Evolutionary conservation across 176 grass and related monocot genomes (phyloP).

Genomic region (Microstegium vimineum): DNA sequence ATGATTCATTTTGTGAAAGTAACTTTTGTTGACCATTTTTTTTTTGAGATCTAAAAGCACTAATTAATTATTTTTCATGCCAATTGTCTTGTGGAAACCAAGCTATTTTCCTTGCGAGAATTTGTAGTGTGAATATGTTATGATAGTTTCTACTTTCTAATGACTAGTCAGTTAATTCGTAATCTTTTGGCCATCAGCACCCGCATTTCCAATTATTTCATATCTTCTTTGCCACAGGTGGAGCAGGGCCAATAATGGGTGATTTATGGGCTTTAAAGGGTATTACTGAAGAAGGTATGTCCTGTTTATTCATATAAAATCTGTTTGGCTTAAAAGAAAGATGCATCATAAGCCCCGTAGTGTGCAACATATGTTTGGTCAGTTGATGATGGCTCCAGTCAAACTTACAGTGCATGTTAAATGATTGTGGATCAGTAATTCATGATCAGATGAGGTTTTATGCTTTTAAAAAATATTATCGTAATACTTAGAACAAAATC

Average conservation of each 20-base stretch:
- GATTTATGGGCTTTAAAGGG: constrained; percentile 99
- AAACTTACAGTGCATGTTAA: constrained; percentile 3
- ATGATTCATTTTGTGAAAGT: background rate
- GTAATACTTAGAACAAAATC: background rate
- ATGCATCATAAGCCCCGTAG: background rate
- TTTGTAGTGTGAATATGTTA: background rate
- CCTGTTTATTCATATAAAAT: constrained; percentile 16
- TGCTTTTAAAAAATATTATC: background rate
- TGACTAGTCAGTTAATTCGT: background rate
- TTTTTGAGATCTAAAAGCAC: background rate
- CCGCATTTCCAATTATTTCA: background rate
- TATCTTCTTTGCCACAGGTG: constrained; percentile 51
- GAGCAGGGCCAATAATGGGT: constrained; percentile 86
- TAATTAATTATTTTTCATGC: background rate
- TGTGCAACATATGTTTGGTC: background rate
- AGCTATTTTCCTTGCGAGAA: background rate
- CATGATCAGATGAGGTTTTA: background rate
- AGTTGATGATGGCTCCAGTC: background rate
- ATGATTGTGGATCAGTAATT: background rate
- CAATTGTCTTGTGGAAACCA: background rate
- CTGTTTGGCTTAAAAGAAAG: background rate
- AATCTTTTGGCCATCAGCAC: background rate
- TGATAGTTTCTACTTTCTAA: background rate
- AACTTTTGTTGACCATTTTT: background rate
- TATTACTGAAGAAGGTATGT: constrained; percentile 87